Evolutionary conservation across 2,329 filamentous ascomycete genomes (phyloP).

Genomic region (Cordyceps tenuipes): DNA sequence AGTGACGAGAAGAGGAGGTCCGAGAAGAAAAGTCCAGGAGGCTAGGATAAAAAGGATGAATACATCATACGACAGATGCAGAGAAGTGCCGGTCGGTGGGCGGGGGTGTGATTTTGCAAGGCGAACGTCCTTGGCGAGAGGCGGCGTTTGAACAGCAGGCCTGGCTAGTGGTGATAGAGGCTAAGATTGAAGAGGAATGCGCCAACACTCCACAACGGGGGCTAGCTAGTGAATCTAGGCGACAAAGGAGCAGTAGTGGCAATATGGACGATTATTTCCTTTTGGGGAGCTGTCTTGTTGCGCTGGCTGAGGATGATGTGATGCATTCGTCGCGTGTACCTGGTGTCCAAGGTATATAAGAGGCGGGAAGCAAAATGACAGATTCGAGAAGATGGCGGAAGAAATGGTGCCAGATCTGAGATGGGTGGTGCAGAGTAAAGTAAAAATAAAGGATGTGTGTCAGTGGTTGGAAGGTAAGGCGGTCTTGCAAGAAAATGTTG

Average conservation of each 20-base stretch:
- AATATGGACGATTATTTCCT: background rate
- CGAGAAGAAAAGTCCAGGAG: background rate
- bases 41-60: background rate
- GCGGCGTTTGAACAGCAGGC: no score
- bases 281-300: background rate
- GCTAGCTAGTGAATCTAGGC: slow-evolving; percentile 15
- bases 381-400: background rate
- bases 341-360: background rate
- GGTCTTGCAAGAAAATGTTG: background rate
- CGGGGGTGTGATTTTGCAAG: background rate
- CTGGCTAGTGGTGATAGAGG: background rate
- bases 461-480: background rate
- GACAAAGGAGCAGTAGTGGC: background rate
- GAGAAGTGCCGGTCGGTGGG: background rate
- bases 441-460: background rate
- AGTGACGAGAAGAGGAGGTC: background rate
- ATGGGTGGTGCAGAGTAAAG: background rate
- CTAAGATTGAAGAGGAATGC: background rate
- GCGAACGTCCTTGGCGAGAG: background rate
- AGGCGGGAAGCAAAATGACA: background rate
- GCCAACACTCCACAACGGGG: slow-evolving; percentile 11
- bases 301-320: background rate
- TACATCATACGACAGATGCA: background rate
- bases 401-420: background rate
- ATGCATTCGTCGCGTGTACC: no score